phyloP scores from a whole-genome alignment of 2,329 filamentous ascomycete species.

The Penicillium sp. region DNA sequence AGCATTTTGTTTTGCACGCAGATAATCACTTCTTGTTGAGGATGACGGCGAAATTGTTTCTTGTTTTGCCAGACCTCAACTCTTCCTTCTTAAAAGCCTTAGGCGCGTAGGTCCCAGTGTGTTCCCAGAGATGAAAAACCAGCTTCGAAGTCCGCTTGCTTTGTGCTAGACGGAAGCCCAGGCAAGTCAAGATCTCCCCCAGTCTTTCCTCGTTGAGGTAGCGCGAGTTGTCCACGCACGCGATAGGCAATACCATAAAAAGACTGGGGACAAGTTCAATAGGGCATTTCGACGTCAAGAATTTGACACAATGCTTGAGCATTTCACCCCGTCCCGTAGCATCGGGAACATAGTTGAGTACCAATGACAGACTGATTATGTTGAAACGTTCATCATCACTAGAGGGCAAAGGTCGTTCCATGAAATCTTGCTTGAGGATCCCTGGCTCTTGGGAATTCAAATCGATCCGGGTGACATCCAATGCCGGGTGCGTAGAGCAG shows the following conservation, averaged over 20 bases:
- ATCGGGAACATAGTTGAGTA: slow-evolving; percentile 87
- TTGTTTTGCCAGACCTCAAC: slow-evolving; percentile 61
- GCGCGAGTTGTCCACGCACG: slow-evolving; percentile 81
- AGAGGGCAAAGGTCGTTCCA: slow-evolving; percentile 67
- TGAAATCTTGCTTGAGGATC: slow-evolving; percentile 87
- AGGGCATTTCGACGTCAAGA: slow-evolving; percentile 45
- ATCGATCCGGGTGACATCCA: slow-evolving; percentile 77
- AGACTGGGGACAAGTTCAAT: slow-evolving; percentile 45
- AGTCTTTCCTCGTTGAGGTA: slow-evolving; percentile 70
- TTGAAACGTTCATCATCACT: slow-evolving; percentile 62
- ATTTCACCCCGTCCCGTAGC: slow-evolving; percentile 68
- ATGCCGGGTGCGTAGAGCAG: slow-evolving; percentile 62
- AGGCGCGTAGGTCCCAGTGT: slow-evolving; percentile 27
- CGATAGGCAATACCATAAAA: slow-evolving; percentile 81
- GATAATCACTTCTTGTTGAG: slow-evolving; percentile 35
- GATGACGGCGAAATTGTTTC: slow-evolving; percentile 87
- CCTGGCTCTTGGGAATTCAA: slow-evolving; percentile 69
- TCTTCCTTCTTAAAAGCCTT: slow-evolving; percentile 61
- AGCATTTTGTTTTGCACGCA: neutral
- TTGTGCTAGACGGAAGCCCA: slow-evolving; percentile 61
- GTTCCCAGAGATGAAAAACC: slow-evolving; percentile 78
- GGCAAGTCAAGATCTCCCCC: slow-evolving; percentile 60
- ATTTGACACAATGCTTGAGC: slow-evolving; percentile 65
- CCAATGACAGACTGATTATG: slow-evolving; percentile 80
- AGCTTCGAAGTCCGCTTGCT: slow-evolving; percentile 73